Evolutionary conservation across 2,329 filamentous ascomycete genomes (phyloP).

Genomic region (Claviceps purpurea): DNA sequence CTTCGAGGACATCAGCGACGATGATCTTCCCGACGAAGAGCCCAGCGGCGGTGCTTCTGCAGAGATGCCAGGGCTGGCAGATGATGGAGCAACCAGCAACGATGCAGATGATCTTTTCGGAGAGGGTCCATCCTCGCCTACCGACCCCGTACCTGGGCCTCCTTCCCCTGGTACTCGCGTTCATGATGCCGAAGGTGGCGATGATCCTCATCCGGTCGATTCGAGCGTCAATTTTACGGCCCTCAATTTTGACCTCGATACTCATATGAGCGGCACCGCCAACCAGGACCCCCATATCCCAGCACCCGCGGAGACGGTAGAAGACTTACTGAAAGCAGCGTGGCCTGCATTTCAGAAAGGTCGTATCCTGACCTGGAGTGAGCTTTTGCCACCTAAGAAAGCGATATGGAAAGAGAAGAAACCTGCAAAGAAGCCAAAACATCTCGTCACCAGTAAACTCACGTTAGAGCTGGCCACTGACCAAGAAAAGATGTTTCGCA

Average conservation of each 20-base stretch:
- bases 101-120: slow-evolving; percentile 58
- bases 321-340: slow-evolving; percentile 63
- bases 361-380: slow-evolving; percentile 63
- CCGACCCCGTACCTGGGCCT: slow-evolving; percentile 26
- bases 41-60: slow-evolving; percentile 26
- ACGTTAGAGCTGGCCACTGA: slow-evolving; percentile 76
- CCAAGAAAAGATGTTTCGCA: slow-evolving; percentile 72
- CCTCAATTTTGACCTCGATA: slow-evolving; percentile 36
- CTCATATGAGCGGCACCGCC: slow-evolving; percentile 25
- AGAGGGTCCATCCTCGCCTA: slow-evolving; percentile 40
- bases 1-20: slow-evolving; percentile 82
- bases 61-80: slow-evolving; percentile 40
- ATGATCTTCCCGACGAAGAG: slow-evolving; percentile 76
- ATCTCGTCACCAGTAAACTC: slow-evolving; percentile 75
- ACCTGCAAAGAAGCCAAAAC: slow-evolving; percentile 65
- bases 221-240: slow-evolving; percentile 22
- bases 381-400: slow-evolving; percentile 69
- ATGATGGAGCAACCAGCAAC: slow-evolving; percentile 47
- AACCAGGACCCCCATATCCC: slow-evolving; percentile 53
- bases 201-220: slow-evolving; percentile 20
- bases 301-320: slow-evolving; percentile 55
- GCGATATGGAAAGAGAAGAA: slow-evolving; percentile 68
- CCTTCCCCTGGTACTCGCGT: slow-evolving; percentile 32
- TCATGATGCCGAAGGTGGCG: slow-evolving; percentile 24
- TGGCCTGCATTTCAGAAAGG: slow-evolving; percentile 73